These are phyloP conservation scores for Suillus fuscotomentosus DNA, from an alignment of 768 basidiomycete species.

Conservation along the genomic window DNA sequence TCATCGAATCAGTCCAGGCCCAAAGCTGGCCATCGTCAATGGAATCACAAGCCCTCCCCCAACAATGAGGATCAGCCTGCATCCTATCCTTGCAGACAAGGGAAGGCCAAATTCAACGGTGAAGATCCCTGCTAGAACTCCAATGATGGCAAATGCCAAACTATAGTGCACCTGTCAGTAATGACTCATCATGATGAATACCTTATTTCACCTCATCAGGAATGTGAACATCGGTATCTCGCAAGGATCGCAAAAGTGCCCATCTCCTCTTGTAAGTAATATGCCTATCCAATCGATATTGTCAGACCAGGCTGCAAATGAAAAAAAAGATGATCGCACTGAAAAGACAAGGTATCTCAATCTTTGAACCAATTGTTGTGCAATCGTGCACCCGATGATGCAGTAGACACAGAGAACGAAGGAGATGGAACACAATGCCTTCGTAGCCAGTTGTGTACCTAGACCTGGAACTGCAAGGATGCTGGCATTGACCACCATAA, in stretches of 20 bases:
- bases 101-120: fast-evolving
- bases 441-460: too few species aligned
- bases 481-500: too few species aligned
- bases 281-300: background rate
- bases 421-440: too few species aligned
- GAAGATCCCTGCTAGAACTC: background rate
- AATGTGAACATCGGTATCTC: background rate
- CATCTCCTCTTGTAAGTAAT: background rate
- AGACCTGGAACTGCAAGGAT: too few species aligned
- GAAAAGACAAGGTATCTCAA: too few species aligned
- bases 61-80: background rate
- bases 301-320: background rate
- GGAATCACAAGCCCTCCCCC: too few species aligned
- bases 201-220: too few species aligned
- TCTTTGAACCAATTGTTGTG: too few species aligned
- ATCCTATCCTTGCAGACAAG: background rate
- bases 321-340: background rate
- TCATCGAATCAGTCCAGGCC: too few species aligned
- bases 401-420: too few species aligned
- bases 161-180: background rate
- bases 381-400: too few species aligned
- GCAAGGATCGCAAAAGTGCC: background rate
- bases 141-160: background rate
- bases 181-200: background rate
- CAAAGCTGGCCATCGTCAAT: too few species aligned